These are phyloP conservation scores for Sisymbrium irio DNA, from an alignment of 345 rosid species.

Conservation along the genomic window DNA sequence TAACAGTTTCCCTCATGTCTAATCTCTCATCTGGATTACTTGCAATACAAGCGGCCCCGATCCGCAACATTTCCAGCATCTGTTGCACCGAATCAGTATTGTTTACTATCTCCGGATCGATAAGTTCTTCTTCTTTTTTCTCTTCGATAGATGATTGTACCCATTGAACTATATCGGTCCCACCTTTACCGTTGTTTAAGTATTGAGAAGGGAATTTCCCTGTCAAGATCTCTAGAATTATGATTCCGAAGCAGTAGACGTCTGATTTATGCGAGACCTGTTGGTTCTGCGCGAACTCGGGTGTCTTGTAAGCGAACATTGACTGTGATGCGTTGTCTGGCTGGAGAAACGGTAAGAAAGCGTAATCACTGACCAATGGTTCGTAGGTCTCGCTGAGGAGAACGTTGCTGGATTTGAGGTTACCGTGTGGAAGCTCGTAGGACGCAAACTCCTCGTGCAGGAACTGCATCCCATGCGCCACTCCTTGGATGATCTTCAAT, in stretches of 20 bases:
- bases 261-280: slow-evolving; percentile 63
- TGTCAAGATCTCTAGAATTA: slow-evolving; percentile 72
- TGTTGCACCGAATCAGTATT: slow-evolving; percentile 31
- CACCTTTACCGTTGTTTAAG: slow-evolving; percentile 53
- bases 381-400: slow-evolving; percentile 51
- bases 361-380: slow-evolving; percentile 65
- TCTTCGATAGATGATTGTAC: slow-evolving; percentile 44
- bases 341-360: slow-evolving; percentile 53
- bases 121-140: slow-evolving; percentile 44
- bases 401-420: slow-evolving; percentile 85
- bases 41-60: slow-evolving; percentile 63
- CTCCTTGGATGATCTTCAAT: slow-evolving; percentile 58
- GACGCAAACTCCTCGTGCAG: slow-evolving; percentile 56
- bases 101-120: slow-evolving; percentile 66
- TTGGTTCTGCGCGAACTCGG: slow-evolving; percentile 47
- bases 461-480: slow-evolving; percentile 58
- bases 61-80: slow-evolving; percentile 48
- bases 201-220: slow-evolving; percentile 79
- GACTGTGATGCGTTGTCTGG: slow-evolving; percentile 38
- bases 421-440: slow-evolving; percentile 73
- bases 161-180: slow-evolving; percentile 60
- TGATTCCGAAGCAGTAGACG: slow-evolving; percentile 70
- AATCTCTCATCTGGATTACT: slow-evolving; percentile 48
- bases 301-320: slow-evolving; percentile 61
- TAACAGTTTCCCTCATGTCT: slow-evolving; percentile 52